A percentile compares a stretch with the other conserved stretches of the same genome.
phyloP scores from a whole-genome alignment of 768 basidiomycete species.

The Kwoniella sp. region DNA sequence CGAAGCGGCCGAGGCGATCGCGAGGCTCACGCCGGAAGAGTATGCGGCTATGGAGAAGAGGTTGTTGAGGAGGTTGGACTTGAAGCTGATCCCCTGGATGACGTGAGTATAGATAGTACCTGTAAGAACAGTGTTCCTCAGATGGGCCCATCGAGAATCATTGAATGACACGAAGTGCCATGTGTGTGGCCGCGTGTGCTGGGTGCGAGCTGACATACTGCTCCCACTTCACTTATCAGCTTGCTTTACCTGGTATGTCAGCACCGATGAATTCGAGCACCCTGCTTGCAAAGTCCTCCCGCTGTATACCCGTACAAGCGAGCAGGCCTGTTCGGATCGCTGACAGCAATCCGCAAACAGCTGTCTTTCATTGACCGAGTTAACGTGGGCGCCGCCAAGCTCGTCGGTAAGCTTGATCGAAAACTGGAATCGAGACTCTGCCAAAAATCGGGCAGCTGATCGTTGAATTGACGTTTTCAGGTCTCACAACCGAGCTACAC shows the following conservation, averaged over 20 bases:
- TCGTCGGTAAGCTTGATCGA: conserved; percentile 36
- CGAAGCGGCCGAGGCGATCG: conserved; percentile 32
- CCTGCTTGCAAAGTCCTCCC: no score
- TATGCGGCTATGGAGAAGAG: conserved; percentile 43
- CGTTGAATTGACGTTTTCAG: conserved; percentile 11
- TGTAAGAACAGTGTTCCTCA: no score
- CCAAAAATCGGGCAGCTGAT: background rate
- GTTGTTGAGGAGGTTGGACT: conserved; percentile 50
- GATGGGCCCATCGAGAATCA: no score
- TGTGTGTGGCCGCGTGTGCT: conserved; percentile 18
- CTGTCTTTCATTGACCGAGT: conserved; percentile 51
- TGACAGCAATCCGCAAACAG: background rate
- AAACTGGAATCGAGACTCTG: background rate
- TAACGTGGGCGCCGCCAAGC: conserved; percentile 51
- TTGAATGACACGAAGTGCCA: conserved; percentile 41
- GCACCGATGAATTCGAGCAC: background rate
- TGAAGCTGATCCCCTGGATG: conserved; percentile 55
- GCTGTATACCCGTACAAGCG: background rate
- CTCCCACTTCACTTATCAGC: background rate
- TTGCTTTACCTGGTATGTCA: conserved; percentile 17
- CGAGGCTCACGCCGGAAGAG: conserved; percentile 46
- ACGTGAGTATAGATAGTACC: conserved; percentile 34
- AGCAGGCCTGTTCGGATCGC: background rate
- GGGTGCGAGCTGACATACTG: background rate
- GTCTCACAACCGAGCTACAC: conserved; percentile 48